Evolutionary conservation across 495 filamentous ascomycete genomes (phyloP), one percentile per base, ranked within the genome.

Genomic region (Penicillium ochrochloron): DNA sequence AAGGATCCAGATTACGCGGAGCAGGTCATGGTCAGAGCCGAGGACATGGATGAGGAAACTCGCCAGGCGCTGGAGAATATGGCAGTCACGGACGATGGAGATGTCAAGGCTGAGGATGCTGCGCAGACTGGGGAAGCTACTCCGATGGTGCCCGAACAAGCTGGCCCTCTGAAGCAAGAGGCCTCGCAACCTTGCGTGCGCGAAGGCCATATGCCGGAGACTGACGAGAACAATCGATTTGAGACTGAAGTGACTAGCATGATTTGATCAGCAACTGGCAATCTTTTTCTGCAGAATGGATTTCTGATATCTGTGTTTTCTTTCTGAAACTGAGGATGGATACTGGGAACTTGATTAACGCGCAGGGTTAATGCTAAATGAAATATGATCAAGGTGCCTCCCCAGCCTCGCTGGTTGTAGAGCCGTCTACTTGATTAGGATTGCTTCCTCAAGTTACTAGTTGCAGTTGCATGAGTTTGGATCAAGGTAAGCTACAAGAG

Each of bases 1-100:
- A 67, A 64, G 10, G 63, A 80, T 34, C 76, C 75, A 7, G 62
- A 65, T 4, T 78, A 78, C 34, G 73, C 72, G 37, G 69, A 71
- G 23, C 61, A 66, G 52, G 44, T 62, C 29, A 57, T 70, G 46
- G 60, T 73, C 57, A 53, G 67, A 10, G 46, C 35, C 3, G 59
- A 60, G n/a, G 62, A 65, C 19, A 44, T 65, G 37, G 62, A 68
- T 17, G 62, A 62, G 8, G 44, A 42, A 19, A 61, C 54, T 10
- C 29, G 33, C 15, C 21, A 51, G 44, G 29, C n/a, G 5, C 23
- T 61, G 31, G 61, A 64, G 23, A 44, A 31, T 39, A 23, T 60
- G 23, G 35, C 54, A 14, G 52, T 46, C 25, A 44, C 17, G 27
- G 53, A 41, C 19, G 48, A 39, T 5, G 60, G 69, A 2, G 10